Percentiles rank a stretch among this genome's conserved stretches.
Conservation (phyloP, 2,329 filamentous ascomycete species). For the Fusarium equiseti region DNA sequence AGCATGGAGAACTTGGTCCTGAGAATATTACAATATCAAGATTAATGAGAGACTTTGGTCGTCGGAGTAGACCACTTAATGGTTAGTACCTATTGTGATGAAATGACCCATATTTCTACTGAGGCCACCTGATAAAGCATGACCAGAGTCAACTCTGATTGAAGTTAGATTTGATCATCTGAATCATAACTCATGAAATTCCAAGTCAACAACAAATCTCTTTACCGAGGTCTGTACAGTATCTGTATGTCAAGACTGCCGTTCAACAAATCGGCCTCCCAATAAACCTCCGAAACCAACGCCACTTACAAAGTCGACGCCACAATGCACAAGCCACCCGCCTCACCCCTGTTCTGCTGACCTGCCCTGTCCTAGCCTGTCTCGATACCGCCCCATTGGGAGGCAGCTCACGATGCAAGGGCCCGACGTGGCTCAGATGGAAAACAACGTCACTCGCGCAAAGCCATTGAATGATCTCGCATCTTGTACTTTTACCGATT, state of each 20-base stretch:
- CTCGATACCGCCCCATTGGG: slow-evolving; percentile 26
- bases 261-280: slow-evolving; percentile 10
- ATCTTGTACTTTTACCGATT: slow-evolving; percentile 15
- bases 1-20: neutral
- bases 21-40: neutral
- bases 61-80: neutral
- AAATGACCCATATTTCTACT: no score
- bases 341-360: slow-evolving; percentile 4
- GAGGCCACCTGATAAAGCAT: neutral
- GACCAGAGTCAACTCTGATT: neutral
- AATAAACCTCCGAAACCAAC: slow-evolving; percentile 10
- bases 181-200: neutral
- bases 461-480: slow-evolving; percentile 32
- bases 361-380: slow-evolving; percentile 1
- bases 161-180: no score
- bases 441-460: slow-evolving; percentile 33
- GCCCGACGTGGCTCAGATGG: slow-evolving; percentile 37
- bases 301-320: slow-evolving; percentile 19
- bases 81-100: neutral
- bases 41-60: neutral
- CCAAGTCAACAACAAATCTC: neutral
- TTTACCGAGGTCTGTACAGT: neutral
- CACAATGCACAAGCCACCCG: slow-evolving; percentile 30
- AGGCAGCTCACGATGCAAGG: slow-evolving; percentile 39
- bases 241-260: neutral